phyloP scores from a whole-genome alignment of 352 stramenopile genomes.

The Phytophthora fragariaefolia region DNA sequence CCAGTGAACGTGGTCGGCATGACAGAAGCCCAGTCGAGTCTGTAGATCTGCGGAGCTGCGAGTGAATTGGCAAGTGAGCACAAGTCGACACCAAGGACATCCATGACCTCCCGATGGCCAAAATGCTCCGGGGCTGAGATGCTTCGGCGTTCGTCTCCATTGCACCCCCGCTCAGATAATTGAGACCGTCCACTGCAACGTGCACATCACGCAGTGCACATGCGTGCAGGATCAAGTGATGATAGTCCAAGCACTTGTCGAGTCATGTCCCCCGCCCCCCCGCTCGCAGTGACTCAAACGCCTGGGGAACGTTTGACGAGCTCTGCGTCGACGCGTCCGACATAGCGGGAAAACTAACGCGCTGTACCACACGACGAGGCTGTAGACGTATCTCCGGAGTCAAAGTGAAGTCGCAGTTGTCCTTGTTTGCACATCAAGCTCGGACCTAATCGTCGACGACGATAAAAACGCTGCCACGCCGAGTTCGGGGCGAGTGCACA shows the following conservation, averaged over 20 bases:
- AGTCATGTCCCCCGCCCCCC: not conserved
- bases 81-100: no score
- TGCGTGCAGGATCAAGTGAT: no score
- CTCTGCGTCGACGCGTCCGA: not conserved
- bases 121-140: no score
- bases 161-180: not conserved
- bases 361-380: no score
- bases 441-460: no score
- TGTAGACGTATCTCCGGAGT: not conserved
- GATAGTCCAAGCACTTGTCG: not conserved
- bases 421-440: not conserved
- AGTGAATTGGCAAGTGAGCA: constrained; percentile 10
- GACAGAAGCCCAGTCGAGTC: constrained; percentile 11
- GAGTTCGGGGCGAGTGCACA: not conserved
- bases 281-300: no score
- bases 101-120: no score
- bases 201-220: no score
- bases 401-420: not conserved
- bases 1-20: constrained; percentile 29
- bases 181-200: not conserved
- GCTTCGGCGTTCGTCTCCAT: no score
- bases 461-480: not conserved
- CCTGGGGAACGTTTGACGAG: no score
- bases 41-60: not conserved
- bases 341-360: no score